phyloP scores from a whole-genome alignment of 164 flowering plant genomes.

The Nymphaea thermarum region DNA sequence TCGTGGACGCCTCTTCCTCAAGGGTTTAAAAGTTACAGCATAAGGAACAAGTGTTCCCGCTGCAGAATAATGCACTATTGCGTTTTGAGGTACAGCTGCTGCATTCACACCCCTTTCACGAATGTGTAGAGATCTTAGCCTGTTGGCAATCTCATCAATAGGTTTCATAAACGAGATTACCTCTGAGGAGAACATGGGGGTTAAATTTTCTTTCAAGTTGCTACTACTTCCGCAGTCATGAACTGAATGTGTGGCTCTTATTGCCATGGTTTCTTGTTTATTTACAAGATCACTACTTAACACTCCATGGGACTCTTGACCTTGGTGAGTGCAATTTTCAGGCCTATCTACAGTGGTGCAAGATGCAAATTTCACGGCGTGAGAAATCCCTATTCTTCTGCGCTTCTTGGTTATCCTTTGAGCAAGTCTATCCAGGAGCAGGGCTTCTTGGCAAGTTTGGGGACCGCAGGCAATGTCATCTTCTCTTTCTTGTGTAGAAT shows the following conservation, averaged over 20 bases:
- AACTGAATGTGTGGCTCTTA: slow-evolving; percentile 14
- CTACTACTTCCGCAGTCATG: not conserved
- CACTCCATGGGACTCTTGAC: slow-evolving; percentile 6
- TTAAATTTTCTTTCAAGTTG: slow-evolving; percentile 3
- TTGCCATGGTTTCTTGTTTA: not conserved
- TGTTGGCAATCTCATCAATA: slow-evolving; percentile 28
- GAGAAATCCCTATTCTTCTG: slow-evolving; percentile 13
- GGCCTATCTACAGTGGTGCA: slow-evolving; percentile 1
- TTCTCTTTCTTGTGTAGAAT: slow-evolving; percentile 3
- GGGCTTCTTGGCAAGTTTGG: slow-evolving; percentile 21
- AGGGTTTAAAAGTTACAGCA: slow-evolving; percentile 31
- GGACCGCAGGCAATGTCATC: slow-evolving; percentile 7
- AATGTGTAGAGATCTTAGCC: slow-evolving; percentile 28
- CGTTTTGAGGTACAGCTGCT: slow-evolving; percentile 20
- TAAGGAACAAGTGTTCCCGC: slow-evolving; percentile 50
- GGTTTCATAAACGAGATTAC: slow-evolving; percentile 11
- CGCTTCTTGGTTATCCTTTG: slow-evolving; percentile 28
- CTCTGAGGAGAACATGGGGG: slow-evolving; percentile 29
- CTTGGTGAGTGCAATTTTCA: too few relatives aligned
- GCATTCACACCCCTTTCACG: slow-evolving; percentile 15
- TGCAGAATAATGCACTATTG: slow-evolving; percentile 45
- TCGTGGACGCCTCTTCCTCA: slow-evolving; percentile 38
- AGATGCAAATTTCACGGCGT: slow-evolving; percentile 4
- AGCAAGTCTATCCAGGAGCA: slow-evolving; percentile 16
- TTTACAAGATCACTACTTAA: not conserved